These are phyloP conservation scores for Alternaria infectoria DNA, from an alignment of 2,329 filamentous ascomycete genomes.

Conservation along the genomic window DNA sequence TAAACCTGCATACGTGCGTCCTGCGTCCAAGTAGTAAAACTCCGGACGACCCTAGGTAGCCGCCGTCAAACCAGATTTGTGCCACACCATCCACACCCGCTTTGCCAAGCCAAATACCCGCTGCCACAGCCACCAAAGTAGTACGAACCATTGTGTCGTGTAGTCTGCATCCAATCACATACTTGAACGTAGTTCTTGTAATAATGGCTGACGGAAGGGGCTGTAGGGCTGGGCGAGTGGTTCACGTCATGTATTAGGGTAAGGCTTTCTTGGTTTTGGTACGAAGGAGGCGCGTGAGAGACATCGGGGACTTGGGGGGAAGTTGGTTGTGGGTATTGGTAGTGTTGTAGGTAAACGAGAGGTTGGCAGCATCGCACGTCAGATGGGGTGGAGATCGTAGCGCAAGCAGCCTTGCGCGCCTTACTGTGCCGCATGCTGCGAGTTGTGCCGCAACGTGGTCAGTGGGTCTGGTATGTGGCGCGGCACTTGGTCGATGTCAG, in stretches of 20 bases:
- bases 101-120: constrained; percentile 27
- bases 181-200: background rate
- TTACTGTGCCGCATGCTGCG: background rate
- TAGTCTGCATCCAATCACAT: background rate
- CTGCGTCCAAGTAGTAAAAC: background rate
- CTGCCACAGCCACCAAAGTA: constrained; percentile 16
- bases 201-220: background rate
- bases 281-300: background rate
- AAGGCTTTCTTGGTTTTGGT: background rate
- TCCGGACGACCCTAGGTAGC: background rate
- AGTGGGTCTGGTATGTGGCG: background rate
- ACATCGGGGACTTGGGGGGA: background rate
- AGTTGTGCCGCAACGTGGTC: constrained; percentile 7
- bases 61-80: background rate
- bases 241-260: background rate
- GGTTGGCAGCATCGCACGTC: background rate
- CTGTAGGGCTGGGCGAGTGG: background rate
- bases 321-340: background rate
- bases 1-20: background rate
- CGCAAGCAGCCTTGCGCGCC: background rate
- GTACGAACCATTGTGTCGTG: background rate
- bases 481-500: background rate
- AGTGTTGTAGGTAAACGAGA: background rate
- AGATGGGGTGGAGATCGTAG: background rate
- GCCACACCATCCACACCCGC: background rate